Evolutionary conservation across 495 filamentous ascomycete genomes (phyloP).

Genomic region (Penicillium pulvis): DNA sequence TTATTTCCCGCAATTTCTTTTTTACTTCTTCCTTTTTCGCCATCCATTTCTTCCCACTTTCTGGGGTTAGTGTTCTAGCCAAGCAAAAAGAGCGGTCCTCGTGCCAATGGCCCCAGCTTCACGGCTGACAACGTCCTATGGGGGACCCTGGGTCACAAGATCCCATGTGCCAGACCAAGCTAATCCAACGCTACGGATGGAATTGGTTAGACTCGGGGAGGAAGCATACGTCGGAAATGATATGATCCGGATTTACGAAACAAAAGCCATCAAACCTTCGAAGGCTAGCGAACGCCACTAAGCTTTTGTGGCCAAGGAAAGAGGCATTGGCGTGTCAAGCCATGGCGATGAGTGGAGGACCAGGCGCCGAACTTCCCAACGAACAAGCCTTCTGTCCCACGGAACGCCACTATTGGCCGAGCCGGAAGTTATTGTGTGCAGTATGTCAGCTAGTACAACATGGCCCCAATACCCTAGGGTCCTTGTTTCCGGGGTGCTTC

Average conservation of each 20-base stretch:
- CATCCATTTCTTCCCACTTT: background rate
- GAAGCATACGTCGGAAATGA: constrained; percentile 17
- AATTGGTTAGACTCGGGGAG: constrained; percentile 16
- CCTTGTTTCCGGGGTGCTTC: constrained; percentile 9
- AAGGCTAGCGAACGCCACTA: constrained; percentile 24
- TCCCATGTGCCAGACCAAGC: constrained; percentile 12
- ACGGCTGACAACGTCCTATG: constrained; percentile 9
- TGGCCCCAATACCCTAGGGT: background rate
- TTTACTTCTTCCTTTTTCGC: background rate
- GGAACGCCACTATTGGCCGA: constrained; percentile 12
- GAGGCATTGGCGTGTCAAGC: constrained; percentile 14
- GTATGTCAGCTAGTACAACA: constrained; percentile 8
- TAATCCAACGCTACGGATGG: constrained; percentile 14
- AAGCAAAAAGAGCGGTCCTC: background rate
- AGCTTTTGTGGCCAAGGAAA: constrained; percentile 17
- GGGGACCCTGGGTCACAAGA: constrained; percentile 6
- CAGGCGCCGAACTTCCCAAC: constrained; percentile 9
- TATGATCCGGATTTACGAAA: constrained; percentile 11
- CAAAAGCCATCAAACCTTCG: constrained; percentile 10
- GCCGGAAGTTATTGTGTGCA: background rate
- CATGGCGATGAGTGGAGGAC: constrained; percentile 14
- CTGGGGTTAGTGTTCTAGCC: constrained; percentile 11
- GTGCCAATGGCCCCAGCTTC: constrained; percentile 4
- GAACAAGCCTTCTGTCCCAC: constrained; percentile 15
- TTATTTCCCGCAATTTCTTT: background rate